These are phyloP conservation scores for Croton setiger DNA, from an alignment of 441 rosid genomes.

Conservation along the genomic window DNA sequence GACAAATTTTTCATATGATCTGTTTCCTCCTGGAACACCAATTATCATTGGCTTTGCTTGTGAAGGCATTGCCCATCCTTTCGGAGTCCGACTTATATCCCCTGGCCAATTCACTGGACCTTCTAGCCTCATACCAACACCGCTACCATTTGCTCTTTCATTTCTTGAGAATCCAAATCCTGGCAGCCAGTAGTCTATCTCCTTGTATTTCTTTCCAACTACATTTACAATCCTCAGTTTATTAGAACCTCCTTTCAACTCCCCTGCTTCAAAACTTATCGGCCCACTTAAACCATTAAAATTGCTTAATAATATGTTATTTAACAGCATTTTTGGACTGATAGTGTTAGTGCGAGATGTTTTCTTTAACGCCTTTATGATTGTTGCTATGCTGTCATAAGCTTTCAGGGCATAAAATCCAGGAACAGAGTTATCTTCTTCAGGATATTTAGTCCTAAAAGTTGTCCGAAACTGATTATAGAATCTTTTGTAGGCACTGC, in stretches of 20 bases:
- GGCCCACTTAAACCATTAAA: constrained; percentile 36
- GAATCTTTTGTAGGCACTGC: constrained; percentile 22
- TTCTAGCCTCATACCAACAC: background rate
- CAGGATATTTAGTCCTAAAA: constrained; percentile 23
- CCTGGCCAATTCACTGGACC: constrained; percentile 40
- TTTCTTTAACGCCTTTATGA: constrained; percentile 14
- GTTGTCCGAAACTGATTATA: constrained; percentile 17
- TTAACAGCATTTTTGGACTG: constrained; percentile 15
- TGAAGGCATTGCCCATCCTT: constrained; percentile 46
- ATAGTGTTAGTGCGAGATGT: background rate
- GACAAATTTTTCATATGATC: constrained; percentile 40
- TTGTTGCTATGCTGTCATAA: constrained; percentile 21
- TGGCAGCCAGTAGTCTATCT: constrained; percentile 35
- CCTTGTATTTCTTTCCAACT: constrained; percentile 31
- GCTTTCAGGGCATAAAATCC: constrained; percentile 33
- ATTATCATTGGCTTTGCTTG: constrained; percentile 30
- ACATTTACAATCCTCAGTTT: constrained; percentile 28
- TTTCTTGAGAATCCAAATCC: constrained; percentile 25
- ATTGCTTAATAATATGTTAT: constrained; percentile 16
- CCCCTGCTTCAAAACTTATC: constrained; percentile 26
- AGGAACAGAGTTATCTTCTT: constrained; percentile 27
- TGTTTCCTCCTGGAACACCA: constrained; percentile 42
- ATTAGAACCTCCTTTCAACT: constrained; percentile 2
- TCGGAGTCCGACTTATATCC: constrained; percentile 25
- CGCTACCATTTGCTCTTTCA: background rate